A percentile compares a stretch with the other conserved stretches of the same genome.
phyloP scores from a whole-genome alignment of 106 monocot genomes.

The Dactylorhiza incarnata region DNA sequence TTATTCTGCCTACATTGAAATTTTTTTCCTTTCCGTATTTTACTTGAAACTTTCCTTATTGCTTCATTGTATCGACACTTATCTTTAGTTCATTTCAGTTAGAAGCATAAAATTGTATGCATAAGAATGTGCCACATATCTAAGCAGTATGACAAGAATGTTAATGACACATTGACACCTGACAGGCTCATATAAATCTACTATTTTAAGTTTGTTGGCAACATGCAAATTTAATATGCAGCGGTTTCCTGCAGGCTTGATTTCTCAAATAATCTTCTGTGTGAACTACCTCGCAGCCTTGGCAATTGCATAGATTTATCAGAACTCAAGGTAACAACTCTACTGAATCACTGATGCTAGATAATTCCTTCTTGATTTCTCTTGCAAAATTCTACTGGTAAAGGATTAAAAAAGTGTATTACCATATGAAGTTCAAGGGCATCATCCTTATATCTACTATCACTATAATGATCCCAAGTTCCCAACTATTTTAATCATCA shows the following conservation, averaged over 20 bases:
- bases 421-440: neutral
- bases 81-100: neutral
- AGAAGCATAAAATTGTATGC: neutral
- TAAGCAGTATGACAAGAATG: neutral
- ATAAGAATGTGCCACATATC: neutral
- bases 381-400: neutral
- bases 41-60: neutral
- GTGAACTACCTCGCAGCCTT: conserved; percentile 67
- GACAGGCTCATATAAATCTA: neutral
- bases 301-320: conserved; percentile 62
- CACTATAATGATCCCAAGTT: neutral
- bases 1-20: neutral
- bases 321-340: conserved; percentile 66
- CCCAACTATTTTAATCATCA: too few species aligned
- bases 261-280: conserved; percentile 78
- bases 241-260: conserved; percentile 57
- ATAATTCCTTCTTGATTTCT: conserved; percentile 2
- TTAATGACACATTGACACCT: neutral
- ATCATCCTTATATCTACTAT: neutral
- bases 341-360: neutral
- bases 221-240: neutral
- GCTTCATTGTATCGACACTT: neutral
- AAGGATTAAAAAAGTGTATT: neutral
- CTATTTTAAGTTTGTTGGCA: neutral
- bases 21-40: neutral